These are phyloP conservation scores for Cornus suecica DNA, from an alignment of 148 eudicot genomes.

Conservation along the genomic window DNA sequence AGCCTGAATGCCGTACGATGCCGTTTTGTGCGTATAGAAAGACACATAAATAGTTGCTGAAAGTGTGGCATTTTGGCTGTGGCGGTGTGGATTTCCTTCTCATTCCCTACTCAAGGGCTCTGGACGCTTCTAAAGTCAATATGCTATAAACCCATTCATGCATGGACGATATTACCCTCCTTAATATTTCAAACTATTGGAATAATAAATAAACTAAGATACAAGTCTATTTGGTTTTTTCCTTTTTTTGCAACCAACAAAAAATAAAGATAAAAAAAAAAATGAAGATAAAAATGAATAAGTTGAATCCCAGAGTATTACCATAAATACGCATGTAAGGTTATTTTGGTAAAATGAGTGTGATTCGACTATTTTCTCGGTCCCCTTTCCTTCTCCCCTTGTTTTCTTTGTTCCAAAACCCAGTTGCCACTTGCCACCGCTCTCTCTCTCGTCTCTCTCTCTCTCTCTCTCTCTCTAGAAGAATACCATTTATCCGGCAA, in stretches of 20 bases:
- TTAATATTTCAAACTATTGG: neutral
- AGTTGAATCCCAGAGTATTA: too few relatives aligned
- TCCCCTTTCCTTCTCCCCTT: neutral
- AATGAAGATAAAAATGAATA: too few relatives aligned
- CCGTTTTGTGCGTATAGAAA: too few relatives aligned
- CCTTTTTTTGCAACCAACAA: too few relatives aligned
- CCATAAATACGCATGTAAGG: neutral
- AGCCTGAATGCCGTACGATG: too few relatives aligned
- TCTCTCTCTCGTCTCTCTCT: conserved; percentile 14
- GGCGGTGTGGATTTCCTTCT: neutral
- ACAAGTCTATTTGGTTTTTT: too few relatives aligned
- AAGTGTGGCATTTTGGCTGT: neutral
- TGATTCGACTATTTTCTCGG: neutral
- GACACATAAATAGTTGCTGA: too few relatives aligned
- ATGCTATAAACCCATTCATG: neutral
- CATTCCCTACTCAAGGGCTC: neutral
- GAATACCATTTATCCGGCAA: neutral
- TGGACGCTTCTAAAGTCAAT: neutral
- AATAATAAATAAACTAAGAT: too few relatives aligned
- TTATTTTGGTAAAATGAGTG: neutral
- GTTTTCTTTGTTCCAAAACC: neutral
- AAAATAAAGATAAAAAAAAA: too few relatives aligned
- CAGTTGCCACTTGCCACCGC: neutral
- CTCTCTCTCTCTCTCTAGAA: conserved; percentile 15
- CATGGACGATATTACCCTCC: neutral